Evolutionary conservation across 2,329 filamentous ascomycete species (phyloP).

Genomic region (Paraphoma sp.): DNA sequence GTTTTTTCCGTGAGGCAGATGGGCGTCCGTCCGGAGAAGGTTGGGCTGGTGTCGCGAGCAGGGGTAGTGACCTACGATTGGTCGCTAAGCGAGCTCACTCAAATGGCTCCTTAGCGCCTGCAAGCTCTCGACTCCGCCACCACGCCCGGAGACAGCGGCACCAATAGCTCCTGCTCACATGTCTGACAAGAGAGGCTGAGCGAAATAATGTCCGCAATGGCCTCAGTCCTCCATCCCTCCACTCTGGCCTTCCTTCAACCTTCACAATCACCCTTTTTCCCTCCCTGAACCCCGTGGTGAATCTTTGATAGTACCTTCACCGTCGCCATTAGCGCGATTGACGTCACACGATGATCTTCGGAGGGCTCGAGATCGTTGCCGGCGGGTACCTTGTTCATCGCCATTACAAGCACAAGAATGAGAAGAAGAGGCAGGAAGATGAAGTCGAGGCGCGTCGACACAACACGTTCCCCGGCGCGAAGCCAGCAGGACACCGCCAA

Average conservation of each 20-base stretch:
- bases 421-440: slow-evolving; percentile 34
- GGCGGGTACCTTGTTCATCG: slow-evolving; percentile 44
- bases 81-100: slow-evolving; percentile 3
- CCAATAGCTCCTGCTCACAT: slow-evolving; percentile 24
- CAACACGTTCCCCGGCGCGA: slow-evolving; percentile 37
- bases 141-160: slow-evolving; percentile 22
- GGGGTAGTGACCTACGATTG: not conserved
- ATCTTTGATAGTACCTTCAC: not conserved
- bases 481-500: slow-evolving; percentile 19
- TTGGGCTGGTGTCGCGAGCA: not conserved
- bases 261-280: slow-evolving; percentile 1
- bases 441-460: slow-evolving; percentile 34
- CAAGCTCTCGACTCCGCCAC: slow-evolving; percentile 30
- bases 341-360: slow-evolving; percentile 44
- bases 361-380: slow-evolving; percentile 47
- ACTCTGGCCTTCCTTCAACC: not conserved
- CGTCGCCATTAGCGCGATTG: not conserved
- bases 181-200: slow-evolving; percentile 32
- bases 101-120: slow-evolving; percentile 13
- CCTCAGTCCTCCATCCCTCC: slow-evolving; percentile 20
- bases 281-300: not conserved
- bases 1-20: no score
- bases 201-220: slow-evolving; percentile 15
- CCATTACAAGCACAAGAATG: slow-evolving; percentile 44
- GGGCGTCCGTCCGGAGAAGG: no score